Evolutionary conservation across 1,139 yeast genomes (phyloP), one percentile per base, ranked within the genome.

Genomic region (Casaregolazyma suthepensis): DNA sequence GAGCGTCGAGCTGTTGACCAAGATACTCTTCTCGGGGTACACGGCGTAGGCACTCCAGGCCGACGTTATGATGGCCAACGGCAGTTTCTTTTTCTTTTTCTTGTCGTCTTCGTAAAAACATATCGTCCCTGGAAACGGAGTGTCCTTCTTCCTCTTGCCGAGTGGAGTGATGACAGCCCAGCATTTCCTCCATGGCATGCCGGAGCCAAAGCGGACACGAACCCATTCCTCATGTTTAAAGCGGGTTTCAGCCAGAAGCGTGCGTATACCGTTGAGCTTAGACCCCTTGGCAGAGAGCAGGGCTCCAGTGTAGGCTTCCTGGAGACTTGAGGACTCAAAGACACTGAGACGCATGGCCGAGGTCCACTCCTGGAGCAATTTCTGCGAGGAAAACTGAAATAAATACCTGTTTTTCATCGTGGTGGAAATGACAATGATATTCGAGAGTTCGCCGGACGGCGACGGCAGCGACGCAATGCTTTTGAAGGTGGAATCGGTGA

Each of bases 141-240:
- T 54, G 67, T 71, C 63, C 68, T 74, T 61, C 60, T 65, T 65
- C 66, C 73, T 69, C 68, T 82, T 70, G 65, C 72, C 62, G 38
- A 61, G 67, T 7, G 96, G 97, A 57, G 91, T 89, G 54, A 91
- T 80, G n/a, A 90, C 96, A 1, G 96, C 93, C 75, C 80, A 93
- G 66, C 96, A 91, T 58, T 96, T 78, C 66, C 86, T 87, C 97
- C 98, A 93, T 1, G 97, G 96, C 96, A 89, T 89, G 38, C 99
- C 99, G 17, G 94, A 81, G 15, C 98, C 98, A 69, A 91, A 91
- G 60, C 98, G 77, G 23, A 93, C 95, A 69, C 91, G 81, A 42
- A 87, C 90, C 97, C 96, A 91, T 65, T 91, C 96, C 68, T 89
- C 96, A 65, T 89, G 95, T 57, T 81, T 83, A 66, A 84, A 87